Evolutionary conservation across 2,329 filamentous ascomycete genomes (phyloP).

Genomic region (Magnaporthiopsis incrustans): DNA sequence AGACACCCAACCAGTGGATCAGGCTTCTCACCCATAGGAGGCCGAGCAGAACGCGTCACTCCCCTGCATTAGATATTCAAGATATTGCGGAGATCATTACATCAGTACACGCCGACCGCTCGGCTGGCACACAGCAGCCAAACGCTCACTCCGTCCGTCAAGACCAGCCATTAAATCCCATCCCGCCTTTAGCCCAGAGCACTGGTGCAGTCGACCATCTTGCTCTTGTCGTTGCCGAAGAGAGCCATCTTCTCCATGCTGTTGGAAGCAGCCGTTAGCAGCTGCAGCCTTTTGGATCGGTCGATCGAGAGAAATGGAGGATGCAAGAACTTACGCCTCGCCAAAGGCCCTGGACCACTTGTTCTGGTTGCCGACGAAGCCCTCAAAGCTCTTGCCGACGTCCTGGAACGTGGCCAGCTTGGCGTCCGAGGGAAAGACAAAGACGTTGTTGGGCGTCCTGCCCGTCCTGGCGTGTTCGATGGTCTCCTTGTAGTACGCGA

Average conservation of each 20-base stretch:
- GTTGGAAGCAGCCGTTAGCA: neutral
- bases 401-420: conserved; percentile 26
- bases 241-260: neutral
- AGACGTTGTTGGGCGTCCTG: conserved; percentile 22
- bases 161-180: too few species aligned
- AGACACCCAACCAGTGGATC: too few species aligned
- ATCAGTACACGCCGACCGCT: too few species aligned
- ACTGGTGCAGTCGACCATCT: neutral
- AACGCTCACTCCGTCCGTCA: too few species aligned
- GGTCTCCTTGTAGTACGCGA: conserved; percentile 37
- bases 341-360: neutral
- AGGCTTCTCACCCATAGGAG: too few species aligned
- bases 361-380: neutral
- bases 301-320: neutral
- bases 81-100: too few species aligned
- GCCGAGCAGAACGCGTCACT: too few species aligned
- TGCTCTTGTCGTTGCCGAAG: neutral
- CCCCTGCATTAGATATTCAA: too few species aligned
- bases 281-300: too few species aligned
- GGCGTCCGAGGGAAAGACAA: conserved; percentile 33
- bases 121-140: too few species aligned
- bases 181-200: neutral
- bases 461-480: conserved; percentile 17
- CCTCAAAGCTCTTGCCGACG: neutral
- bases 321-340: neutral